Evolutionary conservation across 2,329 filamentous ascomycete species (phyloP), one percentile per base, ranked within the genome.

Genomic region (Alternaria longipes): DNA sequence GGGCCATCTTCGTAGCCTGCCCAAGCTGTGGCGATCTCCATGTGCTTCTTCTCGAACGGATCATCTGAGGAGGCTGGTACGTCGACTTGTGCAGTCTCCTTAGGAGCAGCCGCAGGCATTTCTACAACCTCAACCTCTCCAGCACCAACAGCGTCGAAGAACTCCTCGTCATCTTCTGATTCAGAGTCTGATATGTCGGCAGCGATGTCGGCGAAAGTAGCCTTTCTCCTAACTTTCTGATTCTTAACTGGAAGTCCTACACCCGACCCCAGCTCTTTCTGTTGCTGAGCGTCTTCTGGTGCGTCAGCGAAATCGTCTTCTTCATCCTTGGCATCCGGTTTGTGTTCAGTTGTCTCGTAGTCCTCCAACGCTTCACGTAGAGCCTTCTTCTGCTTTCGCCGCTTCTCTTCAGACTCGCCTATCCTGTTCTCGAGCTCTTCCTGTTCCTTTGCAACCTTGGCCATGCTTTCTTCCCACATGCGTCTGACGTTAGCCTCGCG

Each of bases 391-490:
- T 95, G 95, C 65, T 91, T 86, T 76, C 91, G 94, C 59, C 93
- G 88, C 84, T 97, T 98, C 74, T 91, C 87, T 78, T 98, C 94
- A 1, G 93, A 92, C 79, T 97, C 92, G 45, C 92, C 93, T 62
- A 97, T 91, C 59, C 90, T 90, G 36, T 88, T 92, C 76, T 98
- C 93, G 1, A 99, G 85, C 53, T 93, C 87, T 79, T 98, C 95
- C 71, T 99, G 95, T 77, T 99, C 95, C 57, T 89, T 89, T 18
- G 94, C 95, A n/a, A 99, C 91, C 71, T 94, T 90, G 9, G 95
- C 93, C 95, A 99, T 78, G 80, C 94, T 98, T 73, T 99, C 95
- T 80, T 99, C 95, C 95, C 95, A 99, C 88, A 99, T 92, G 61
- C 92, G 90, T 38, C 95, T 89, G 81, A 98, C 90, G 75, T 97